phyloP scores from a whole-genome alignment of 139 green algal genomes.

The Tetraselmis chui region DNA sequence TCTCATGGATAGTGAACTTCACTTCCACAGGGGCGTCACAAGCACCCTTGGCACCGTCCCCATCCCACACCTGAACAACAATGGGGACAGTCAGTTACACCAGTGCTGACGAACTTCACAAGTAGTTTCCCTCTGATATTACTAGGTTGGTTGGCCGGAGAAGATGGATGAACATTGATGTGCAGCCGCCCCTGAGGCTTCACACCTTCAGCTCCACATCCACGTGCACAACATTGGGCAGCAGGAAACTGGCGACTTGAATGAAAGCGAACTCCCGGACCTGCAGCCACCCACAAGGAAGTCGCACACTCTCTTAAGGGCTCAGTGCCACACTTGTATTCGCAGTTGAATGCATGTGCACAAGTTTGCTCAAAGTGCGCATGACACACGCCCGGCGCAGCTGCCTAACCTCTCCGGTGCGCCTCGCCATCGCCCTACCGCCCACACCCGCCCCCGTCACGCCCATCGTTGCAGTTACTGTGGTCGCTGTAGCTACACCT shows the following conservation, averaged over 20 bases:
- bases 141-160: too few species aligned
- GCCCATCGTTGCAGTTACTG: background rate
- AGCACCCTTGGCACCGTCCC: background rate
- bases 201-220: background rate
- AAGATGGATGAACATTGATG: too few species aligned
- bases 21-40: background rate
- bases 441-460: background rate
- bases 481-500: background rate
- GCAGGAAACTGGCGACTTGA: background rate
- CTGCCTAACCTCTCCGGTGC: background rate
- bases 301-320: too few species aligned
- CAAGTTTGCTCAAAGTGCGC: too few species aligned
- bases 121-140: too few species aligned
- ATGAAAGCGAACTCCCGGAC: background rate
- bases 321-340: too few species aligned
- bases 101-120: too few species aligned
- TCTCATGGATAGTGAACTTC: background rate
- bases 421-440: background rate
- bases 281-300: background rate
- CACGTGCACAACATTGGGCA: background rate
- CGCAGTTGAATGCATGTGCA: too few species aligned
- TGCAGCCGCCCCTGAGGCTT: background rate
- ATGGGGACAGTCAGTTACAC: too few species aligned
- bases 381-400: too few species aligned
- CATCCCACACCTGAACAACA: too few species aligned